phyloP scores from a whole-genome alignment of 306 rosid species.

The Pterocarpus santalinus region DNA sequence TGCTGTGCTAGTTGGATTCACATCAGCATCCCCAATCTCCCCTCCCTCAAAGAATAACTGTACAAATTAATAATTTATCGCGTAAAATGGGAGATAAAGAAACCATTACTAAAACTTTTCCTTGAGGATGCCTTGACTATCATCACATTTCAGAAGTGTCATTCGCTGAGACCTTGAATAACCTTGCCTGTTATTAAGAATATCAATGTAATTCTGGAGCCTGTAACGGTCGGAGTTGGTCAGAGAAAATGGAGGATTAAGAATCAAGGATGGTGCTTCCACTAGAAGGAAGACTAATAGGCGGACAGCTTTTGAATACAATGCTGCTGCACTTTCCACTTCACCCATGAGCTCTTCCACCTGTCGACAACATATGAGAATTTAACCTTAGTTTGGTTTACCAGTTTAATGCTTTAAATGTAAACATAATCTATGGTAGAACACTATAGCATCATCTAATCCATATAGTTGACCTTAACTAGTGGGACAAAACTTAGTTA shows the following conservation, averaged over 20 bases:
- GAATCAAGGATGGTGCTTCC: conserved; percentile 94
- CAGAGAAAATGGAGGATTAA: conserved; percentile 89
- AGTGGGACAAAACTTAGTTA: no score
- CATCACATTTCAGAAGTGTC: conserved; percentile 69
- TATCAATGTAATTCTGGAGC: conserved; percentile 80
- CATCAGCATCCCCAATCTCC: conserved; percentile 61
- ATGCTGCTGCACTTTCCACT: conserved; percentile 76
- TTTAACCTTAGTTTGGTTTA: conserved; percentile 38
- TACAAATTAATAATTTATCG: conserved; percentile 73
- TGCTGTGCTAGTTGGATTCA: conserved; percentile 44
- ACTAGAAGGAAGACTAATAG: conserved; percentile 79
- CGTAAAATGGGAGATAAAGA: conserved; percentile 40
- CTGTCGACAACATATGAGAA: conserved; percentile 56
- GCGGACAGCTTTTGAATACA: conserved; percentile 79
- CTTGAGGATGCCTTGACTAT: conserved; percentile 63
- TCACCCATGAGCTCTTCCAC: conserved; percentile 95
- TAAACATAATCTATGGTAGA: no score
- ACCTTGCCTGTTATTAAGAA: conserved; percentile 83
- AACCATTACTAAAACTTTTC: conserved; percentile 49
- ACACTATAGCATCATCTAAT: no score
- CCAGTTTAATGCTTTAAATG: neutral
- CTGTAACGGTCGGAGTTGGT: conserved; percentile 89
- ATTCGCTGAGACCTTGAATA: conserved; percentile 81
- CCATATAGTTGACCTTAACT: no score
- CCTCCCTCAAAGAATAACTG: conserved; percentile 82